Evolutionary conservation across 176 grass and related monocot genomes (phyloP), one percentile per base, ranked within the genome.

Genomic region (Cenchrus purpureus): DNA sequence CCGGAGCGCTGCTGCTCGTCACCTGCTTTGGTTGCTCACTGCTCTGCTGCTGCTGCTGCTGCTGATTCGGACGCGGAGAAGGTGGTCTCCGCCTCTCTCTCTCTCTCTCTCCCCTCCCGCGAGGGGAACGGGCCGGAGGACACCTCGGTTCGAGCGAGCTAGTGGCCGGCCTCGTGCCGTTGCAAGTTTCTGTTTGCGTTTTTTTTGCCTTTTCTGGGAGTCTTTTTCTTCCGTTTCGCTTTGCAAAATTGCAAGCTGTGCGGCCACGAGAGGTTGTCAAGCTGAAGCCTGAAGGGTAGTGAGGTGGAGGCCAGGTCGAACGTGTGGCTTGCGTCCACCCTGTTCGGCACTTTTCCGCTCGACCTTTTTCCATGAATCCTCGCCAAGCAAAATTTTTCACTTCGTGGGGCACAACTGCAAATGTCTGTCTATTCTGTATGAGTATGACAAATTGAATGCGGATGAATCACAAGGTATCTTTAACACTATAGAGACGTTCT

Each of bases 41-140:
- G 28, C 72, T 40, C 3, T 40, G 37, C 52, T 20, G 44, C 11
- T n/a, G 79, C 70, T 17, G 58, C 31, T 7, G 31, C 56, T 56
- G 44, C 32, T 71, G 83, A 85, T 85, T 83, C 65, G 78, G 52
- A 15, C 29, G 65, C 14, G 74, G 13, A 32, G 61, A 68, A 61
- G 70, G 52, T 13, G 70, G 52, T 15, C 51, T 52, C 32, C 56
- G 7, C 0, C 19, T n/a, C 58, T 60, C 57, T 60, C 57, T 59
- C 57, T 59, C 57, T 59, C 57, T 61, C 71, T 46, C 66, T 25
- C 37, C 16, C 20, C 1, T 8, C 25, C 15, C 19, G 52, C 17
- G 64, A 25, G 8, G 67, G 37, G 22, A 15, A n/a, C 45, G 49
- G 49, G 2, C 11, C 11, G 49, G 12, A 45, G 25, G 73, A 32